These are phyloP conservation scores for Arxiozyma slooffiae DNA, from an alignment of 1,139 yeast genomes.

Conservation along the genomic window DNA sequence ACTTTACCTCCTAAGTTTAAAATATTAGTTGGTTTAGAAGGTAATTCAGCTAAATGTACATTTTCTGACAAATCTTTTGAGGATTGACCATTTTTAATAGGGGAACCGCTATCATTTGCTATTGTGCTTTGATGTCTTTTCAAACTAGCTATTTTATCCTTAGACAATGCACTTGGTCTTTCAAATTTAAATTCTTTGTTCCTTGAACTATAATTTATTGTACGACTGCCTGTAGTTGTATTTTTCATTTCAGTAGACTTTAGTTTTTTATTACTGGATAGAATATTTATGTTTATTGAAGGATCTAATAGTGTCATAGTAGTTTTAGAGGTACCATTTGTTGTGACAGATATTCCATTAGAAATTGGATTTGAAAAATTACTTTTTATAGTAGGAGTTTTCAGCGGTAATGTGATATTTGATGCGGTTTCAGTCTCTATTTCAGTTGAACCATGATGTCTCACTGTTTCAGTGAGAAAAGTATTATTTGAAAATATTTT, in stretches of 20 bases:
- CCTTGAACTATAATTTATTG: too few relatives aligned
- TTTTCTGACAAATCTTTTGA: constrained; percentile 12
- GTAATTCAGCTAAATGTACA: constrained; percentile 26
- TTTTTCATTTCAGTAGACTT: background rate
- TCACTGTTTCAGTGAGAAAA: background rate
- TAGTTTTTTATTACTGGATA: background rate
- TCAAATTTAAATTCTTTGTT: background rate
- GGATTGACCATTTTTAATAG: constrained; percentile 18
- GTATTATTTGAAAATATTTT: constrained; percentile 13
- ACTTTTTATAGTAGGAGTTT: background rate
- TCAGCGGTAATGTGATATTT: background rate
- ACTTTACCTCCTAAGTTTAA: constrained; percentile 4
- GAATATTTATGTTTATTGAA: background rate
- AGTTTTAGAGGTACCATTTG: background rate
- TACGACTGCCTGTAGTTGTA: background rate
- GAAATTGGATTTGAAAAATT: too few relatives aligned
- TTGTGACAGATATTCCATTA: too few relatives aligned
- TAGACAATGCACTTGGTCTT: background rate
- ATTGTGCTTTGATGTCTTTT: constrained; percentile 25
- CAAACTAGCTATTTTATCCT: constrained; percentile 6
- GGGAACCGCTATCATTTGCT: constrained; percentile 30
- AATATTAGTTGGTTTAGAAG: constrained; percentile 9
- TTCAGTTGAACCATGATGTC: background rate
- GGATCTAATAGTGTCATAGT: background rate
- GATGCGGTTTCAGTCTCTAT: background rate